phyloP scores from a whole-genome alignment of 768 basidiomycete species.

The Collybiopsis luxurians region DNA sequence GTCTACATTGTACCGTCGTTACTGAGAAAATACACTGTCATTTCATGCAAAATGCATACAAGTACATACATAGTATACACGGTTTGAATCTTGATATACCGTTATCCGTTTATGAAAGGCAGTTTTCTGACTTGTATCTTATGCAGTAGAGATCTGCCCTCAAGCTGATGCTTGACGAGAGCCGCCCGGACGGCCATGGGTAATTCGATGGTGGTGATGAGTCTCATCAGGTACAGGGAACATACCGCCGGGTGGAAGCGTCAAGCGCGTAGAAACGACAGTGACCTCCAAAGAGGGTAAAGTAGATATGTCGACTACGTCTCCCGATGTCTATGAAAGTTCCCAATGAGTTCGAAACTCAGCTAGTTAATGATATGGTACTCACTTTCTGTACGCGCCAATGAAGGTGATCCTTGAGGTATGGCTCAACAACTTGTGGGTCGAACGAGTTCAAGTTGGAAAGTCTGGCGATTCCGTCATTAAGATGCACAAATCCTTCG shows the following conservation, averaged over 20 bases:
- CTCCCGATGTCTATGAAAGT: slow-evolving; percentile 1
- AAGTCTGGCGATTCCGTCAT: slow-evolving; percentile 27
- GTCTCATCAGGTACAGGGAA: slow-evolving; percentile 17
- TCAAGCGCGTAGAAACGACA: slow-evolving; percentile 11
- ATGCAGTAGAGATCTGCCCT: no score
- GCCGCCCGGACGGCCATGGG: slow-evolving; percentile 12
- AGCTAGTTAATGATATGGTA: neutral
- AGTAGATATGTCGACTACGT: slow-evolving; percentile 1
- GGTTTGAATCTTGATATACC: no score
- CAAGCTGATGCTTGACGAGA: neutral
- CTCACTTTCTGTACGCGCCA: slow-evolving; percentile 41
- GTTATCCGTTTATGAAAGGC: no score
- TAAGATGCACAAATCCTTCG: slow-evolving; percentile 47
- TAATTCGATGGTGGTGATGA: slow-evolving; percentile 11
- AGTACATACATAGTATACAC: no score
- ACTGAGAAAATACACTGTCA: no score
- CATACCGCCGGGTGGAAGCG: slow-evolving; percentile 5
- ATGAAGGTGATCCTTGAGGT: slow-evolving; percentile 34
- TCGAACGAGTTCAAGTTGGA: slow-evolving; percentile 30
- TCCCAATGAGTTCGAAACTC: neutral
- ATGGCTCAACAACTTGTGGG: slow-evolving; percentile 37
- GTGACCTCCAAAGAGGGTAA: slow-evolving; percentile 15
- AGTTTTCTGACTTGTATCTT: no score
- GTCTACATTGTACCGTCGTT: no score
- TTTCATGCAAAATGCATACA: no score